These are phyloP conservation scores for Carallia brachiata DNA, from an alignment of 345 rosid genomes.

Conservation along the genomic window DNA sequence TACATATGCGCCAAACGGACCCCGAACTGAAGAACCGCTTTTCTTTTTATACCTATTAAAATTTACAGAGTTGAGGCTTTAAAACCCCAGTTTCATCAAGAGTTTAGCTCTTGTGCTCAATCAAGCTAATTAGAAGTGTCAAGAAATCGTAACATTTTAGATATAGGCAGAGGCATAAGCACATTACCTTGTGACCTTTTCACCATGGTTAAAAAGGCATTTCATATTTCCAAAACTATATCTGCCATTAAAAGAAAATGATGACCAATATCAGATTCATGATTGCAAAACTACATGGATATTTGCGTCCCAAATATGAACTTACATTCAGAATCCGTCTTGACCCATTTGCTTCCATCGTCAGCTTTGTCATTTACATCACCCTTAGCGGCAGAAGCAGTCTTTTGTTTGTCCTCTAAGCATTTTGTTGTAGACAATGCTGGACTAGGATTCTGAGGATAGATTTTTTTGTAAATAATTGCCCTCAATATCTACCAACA, in stretches of 20 bases:
- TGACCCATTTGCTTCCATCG: conserved; percentile 68
- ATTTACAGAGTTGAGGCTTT: too few species aligned
- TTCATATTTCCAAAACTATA: conserved; percentile 74
- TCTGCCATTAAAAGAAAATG: conserved; percentile 44
- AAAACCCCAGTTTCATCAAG: too few species aligned
- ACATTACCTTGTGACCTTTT: background rate
- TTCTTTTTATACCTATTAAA: too few species aligned
- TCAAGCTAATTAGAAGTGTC: too few species aligned
- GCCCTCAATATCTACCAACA: conserved; percentile 52
- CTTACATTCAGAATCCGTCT: conserved; percentile 88
- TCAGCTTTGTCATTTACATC: conserved; percentile 31
- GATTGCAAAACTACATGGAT: background rate
- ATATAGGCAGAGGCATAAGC: background rate
- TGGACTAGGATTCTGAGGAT: conserved; percentile 47
- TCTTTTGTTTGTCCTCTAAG: conserved; percentile 36
- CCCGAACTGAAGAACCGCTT: too few species aligned
- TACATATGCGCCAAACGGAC: too few species aligned
- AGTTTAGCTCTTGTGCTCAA: too few species aligned
- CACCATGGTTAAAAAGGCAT: background rate
- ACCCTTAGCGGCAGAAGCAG: conserved; percentile 24
- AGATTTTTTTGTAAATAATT: conserved; percentile 67
- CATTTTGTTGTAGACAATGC: conserved; percentile 35
- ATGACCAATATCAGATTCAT: background rate
- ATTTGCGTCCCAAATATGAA: background rate
- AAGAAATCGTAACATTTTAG: background rate